Evolutionary conservation across 768 basidiomycete genomes (phyloP), one percentile per base, ranked within the genome.

Genomic region (Tylopilus felleus): DNA sequence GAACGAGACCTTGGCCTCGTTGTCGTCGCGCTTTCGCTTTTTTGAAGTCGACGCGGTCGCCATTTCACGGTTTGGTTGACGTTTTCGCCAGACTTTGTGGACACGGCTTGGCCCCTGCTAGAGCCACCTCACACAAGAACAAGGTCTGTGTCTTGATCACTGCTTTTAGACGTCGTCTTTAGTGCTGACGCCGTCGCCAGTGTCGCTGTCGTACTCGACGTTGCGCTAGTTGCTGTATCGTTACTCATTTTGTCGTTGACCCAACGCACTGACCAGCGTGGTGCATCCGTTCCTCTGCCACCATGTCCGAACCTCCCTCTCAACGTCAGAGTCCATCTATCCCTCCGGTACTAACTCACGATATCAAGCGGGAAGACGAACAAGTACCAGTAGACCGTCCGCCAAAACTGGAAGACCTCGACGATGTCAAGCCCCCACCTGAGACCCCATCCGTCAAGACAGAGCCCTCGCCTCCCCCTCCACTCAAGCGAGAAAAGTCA

Each of bases 11-110:
- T 69, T 69, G 36, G 55, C 62, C 39, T 66, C 57, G 54, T 73
- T 73, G 48, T 64, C 60, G 52, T 70, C 60, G 57, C 80, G 74
- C 64, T 83, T 83, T 53, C 80, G 75, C 64, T 83, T 82, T 68
- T 74, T 78, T 61, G 73, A 67, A 48, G 57, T 55, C 55, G 65
- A 45, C 53, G 51, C 47, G 12, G 68, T 39, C 44, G 58, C 45
- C 63, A 69, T 69, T 39, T 19, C 46, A 28, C 52, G 25, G 45
- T 55, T 46, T 46, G 59, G 60, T 59, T 43, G 54, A 60, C 63
- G 58, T 52, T 52, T 35, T 53, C 40, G 46, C 44, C 47, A 50
- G 51, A 40, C 50, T 43, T 41, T 40, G 38, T 38, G 45, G 12
- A 14, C 29, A 47, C 51, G 43, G 38, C 45, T 50, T 25, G 28